Base-by-base conservation (phyloP, 495 filamentous ascomycete genomes). In the Lentithecium fluviatile region DNA sequence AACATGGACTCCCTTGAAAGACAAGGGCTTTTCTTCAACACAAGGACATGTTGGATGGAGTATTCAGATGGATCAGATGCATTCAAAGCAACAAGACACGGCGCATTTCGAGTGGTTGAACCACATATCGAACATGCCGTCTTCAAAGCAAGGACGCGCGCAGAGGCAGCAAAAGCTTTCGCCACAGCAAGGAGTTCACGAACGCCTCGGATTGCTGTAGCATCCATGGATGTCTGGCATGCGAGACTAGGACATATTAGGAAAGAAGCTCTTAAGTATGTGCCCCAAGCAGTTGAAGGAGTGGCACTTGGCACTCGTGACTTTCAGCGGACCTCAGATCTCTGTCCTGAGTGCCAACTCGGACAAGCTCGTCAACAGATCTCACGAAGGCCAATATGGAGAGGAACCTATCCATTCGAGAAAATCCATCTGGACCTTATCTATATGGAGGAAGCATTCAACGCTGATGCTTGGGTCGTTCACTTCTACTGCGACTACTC, bases 381-480 rank as follows among this genome's bases (percentile, higher is more conserved):
- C 20, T 52, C 20, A 52, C 6, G 29, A 10, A 24, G 8, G 2
- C 49, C 10, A 52, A 52, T 36, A 17, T 52, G 5, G 20, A 52
- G 49, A 52, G 49, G 49, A 52, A 52, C 49, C 29, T 52, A 34
- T 19, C 58, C 46, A 54, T 60, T 64, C 40, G 23, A 45, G 23
- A 53, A 54, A 24, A 23, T 64, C 10, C 37, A 64, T 43, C 37
- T 64, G 3, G 58, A 64, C 40, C 58, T 64, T 19, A 64, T 64
- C 43, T 32, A 64, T 7, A 60, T 64, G 25, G 34, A 45, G 10
- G 25, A 36, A 29, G 58, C 20, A 52, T 64, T 42, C 24, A 64
- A 64, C 26, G 1, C 13, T 13, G 37, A 60, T 25, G 8, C 10
- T 7, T 62, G 47, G 46, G 49, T 64, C 29, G 26, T 45, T 15